Evolutionary conservation across 2,329 filamentous ascomycete species (phyloP).

Genomic region (Aspergillus ustus): DNA sequence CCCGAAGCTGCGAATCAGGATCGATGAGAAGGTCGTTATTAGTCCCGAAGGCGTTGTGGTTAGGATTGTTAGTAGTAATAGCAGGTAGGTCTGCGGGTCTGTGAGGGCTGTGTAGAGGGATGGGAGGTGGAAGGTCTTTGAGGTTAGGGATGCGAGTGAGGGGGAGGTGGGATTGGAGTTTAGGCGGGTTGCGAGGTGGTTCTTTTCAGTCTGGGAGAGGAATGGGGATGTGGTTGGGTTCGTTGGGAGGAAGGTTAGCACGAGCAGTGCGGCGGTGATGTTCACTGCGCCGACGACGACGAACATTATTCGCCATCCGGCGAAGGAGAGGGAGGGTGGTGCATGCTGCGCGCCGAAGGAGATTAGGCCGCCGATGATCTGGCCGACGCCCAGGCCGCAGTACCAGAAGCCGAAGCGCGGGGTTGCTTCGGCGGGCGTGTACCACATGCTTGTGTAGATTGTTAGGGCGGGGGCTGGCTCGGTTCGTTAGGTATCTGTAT

Average conservation of each 20-base stretch:
- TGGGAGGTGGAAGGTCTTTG: slow-evolving; percentile 28
- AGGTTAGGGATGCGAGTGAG: background rate
- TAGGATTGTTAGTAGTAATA: slow-evolving; percentile 37
- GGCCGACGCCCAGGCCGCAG: slow-evolving; percentile 33
- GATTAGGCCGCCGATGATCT: slow-evolving; percentile 35
- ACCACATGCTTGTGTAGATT: slow-evolving; percentile 36
- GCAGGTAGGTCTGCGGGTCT: slow-evolving; percentile 29
- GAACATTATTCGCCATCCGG: slow-evolving; percentile 37
- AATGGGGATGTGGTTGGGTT: slow-evolving; percentile 28
- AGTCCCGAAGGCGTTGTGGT: slow-evolving; percentile 50
- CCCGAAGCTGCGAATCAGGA: slow-evolving; percentile 48
- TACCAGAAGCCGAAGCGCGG: slow-evolving; percentile 38
- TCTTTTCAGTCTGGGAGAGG: slow-evolving; percentile 27
- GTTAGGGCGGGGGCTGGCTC: slow-evolving; percentile 30
- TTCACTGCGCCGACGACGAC: slow-evolving; percentile 33
- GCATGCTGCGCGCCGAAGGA: slow-evolving; percentile 38
- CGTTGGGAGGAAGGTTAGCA: slow-evolving; percentile 29
- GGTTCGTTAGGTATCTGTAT: background rate
- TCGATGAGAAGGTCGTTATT: slow-evolving; percentile 51
- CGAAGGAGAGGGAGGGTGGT: slow-evolving; percentile 20
- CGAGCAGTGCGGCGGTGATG: slow-evolving; percentile 25
- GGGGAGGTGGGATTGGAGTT: slow-evolving; percentile 21
- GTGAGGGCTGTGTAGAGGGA: slow-evolving; percentile 27
- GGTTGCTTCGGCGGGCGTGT: slow-evolving; percentile 31
- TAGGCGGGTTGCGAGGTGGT: slow-evolving; percentile 24